phyloP scores from a whole-genome alignment of 108 stramenopile species.

The Mayamaea pseudoterrestris region DNA sequence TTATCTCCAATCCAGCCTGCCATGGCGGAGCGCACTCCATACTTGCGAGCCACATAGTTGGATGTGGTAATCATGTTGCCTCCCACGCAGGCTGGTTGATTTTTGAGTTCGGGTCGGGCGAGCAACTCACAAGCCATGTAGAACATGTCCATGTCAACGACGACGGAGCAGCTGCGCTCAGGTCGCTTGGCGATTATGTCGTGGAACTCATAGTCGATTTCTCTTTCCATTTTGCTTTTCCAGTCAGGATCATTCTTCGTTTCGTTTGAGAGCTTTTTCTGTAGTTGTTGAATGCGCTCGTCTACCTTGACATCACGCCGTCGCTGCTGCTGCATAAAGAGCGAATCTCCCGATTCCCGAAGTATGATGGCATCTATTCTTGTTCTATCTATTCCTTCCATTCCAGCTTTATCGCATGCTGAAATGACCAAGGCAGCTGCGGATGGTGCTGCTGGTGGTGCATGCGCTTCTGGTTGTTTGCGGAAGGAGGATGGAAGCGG shows the following conservation, averaged over 20 bases:
- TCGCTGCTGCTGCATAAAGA: constrained; percentile 58
- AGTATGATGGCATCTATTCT: constrained; percentile 64
- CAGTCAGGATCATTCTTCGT: neutral
- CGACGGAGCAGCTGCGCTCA: constrained; percentile 53
- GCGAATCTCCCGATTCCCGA: constrained; percentile 57
- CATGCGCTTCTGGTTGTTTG: no score
- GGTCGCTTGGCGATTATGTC: constrained; percentile 11
- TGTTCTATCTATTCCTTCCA: constrained; percentile 68
- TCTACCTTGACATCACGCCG: constrained; percentile 52
- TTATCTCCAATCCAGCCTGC: constrained; percentile 90
- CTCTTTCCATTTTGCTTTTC: neutral
- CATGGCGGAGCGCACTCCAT: constrained; percentile 96
- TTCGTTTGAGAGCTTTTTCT: constrained; percentile 16
- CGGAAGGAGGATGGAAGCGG: no score
- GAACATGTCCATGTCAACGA: constrained; percentile 93
- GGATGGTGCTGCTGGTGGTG: neutral
- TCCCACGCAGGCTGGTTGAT: constrained; percentile 87
- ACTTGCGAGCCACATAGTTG: constrained; percentile 87
- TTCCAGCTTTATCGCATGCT: constrained; percentile 72
- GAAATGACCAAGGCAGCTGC: constrained; percentile 64
- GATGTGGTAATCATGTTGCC: constrained; percentile 83
- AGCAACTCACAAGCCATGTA: constrained; percentile 84
- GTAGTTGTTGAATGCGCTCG: constrained; percentile 30
- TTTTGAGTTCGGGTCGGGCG: constrained; percentile 57
- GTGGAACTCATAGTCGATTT: constrained; percentile 22